phyloP scores from a whole-genome alignment of 257 asterid genomes.

The Rubia yunnanensis region DNA sequence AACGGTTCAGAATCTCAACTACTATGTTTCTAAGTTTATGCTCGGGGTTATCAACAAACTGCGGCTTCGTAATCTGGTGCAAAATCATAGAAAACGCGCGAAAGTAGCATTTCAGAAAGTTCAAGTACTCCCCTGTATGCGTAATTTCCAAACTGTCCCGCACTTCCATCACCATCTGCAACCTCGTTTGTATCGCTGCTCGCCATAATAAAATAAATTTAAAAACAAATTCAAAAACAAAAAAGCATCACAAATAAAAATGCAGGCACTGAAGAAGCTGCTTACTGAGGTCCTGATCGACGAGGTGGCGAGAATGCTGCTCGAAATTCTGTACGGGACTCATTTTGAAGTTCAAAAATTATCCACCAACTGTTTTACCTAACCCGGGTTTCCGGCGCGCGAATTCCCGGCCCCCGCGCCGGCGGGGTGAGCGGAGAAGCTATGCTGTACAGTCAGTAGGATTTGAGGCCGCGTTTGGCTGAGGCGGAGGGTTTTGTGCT shows the following conservation, averaged over 20 bases:
- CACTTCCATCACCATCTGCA: slow-evolving; percentile 97
- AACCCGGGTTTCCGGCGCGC: background rate
- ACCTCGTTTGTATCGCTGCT: slow-evolving; percentile 76
- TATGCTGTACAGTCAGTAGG: slow-evolving; percentile 1
- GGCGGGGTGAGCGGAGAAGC: background rate
- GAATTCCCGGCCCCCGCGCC: background rate
- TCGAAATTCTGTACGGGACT: slow-evolving; percentile 95
- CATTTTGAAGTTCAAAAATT: slow-evolving; percentile 28
- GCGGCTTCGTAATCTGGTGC: slow-evolving; percentile 79
- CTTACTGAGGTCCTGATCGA: slow-evolving; percentile 69
- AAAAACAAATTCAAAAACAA: background rate
- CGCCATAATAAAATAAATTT: slow-evolving; percentile 9
- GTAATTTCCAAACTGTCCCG: slow-evolving; percentile 98
- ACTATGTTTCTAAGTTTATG: slow-evolving; percentile 89
- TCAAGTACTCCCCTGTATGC: slow-evolving; percentile 97
- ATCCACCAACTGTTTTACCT: no score
- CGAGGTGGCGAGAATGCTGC: slow-evolving; percentile 76
- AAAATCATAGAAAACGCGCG: slow-evolving; percentile 80
- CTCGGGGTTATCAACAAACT: slow-evolving; percentile 69
- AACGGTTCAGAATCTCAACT: slow-evolving; percentile 84
- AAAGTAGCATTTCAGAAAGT: slow-evolving; percentile 82
- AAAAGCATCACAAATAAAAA: background rate
- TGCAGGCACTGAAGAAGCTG: background rate
- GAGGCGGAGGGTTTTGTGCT: background rate
- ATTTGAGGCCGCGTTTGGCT: slow-evolving; percentile 4